Evolutionary conservation across 2,329 filamentous ascomycete genomes (phyloP).

Genomic region (Fusarium sp.): DNA sequence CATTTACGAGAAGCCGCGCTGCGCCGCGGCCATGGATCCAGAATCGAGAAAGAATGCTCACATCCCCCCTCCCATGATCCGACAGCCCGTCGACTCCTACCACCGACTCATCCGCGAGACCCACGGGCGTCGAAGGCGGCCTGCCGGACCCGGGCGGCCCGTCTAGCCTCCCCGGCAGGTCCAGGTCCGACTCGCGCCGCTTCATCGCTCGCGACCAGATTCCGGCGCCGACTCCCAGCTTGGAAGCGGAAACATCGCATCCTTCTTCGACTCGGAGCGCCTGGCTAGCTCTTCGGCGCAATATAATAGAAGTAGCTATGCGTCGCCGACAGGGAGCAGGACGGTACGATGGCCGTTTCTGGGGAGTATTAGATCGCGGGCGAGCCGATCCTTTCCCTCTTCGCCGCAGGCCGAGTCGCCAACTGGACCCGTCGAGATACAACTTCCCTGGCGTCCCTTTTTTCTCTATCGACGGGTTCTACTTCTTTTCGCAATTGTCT

Average conservation of each 20-base stretch:
- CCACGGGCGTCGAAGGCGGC: slow-evolving; percentile 38
- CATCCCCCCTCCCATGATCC: slow-evolving; percentile 33
- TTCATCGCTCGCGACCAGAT: slow-evolving; percentile 7
- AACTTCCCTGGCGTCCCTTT: slow-evolving; percentile 51
- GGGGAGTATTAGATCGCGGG: slow-evolving; percentile 40
- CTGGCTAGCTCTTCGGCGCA: slow-evolving; percentile 39
- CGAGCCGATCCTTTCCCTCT: slow-evolving; percentile 29
- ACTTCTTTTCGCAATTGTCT: slow-evolving; percentile 44
- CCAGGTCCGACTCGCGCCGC: slow-evolving; percentile 25
- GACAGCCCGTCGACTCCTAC: slow-evolving; percentile 43
- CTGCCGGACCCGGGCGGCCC: slow-evolving; percentile 18
- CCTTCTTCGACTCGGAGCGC: slow-evolving; percentile 44
- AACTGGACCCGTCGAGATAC: slow-evolving; percentile 42
- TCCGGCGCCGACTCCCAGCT: slow-evolving; percentile 11
- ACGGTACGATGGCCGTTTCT: slow-evolving; percentile 44
- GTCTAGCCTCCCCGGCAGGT: slow-evolving; percentile 5
- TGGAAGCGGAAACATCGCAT: slow-evolving; percentile 31
- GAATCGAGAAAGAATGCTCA: slow-evolving; percentile 29
- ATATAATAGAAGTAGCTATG: slow-evolving; percentile 15
- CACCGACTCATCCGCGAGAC: slow-evolving; percentile 42
- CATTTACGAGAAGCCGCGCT: slow-evolving; percentile 12
- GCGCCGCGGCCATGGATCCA: slow-evolving; percentile 36
- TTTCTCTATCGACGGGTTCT: slow-evolving; percentile 51
- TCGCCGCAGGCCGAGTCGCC: slow-evolving; percentile 19
- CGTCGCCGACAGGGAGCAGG: slow-evolving; percentile 13